A percentile compares a stretch with the other conserved stretches of the same genome.
These are phyloP conservation scores for Verticillium nubilum DNA, from an alignment of 2,329 filamentous ascomycete species.

Conservation along the genomic window DNA sequence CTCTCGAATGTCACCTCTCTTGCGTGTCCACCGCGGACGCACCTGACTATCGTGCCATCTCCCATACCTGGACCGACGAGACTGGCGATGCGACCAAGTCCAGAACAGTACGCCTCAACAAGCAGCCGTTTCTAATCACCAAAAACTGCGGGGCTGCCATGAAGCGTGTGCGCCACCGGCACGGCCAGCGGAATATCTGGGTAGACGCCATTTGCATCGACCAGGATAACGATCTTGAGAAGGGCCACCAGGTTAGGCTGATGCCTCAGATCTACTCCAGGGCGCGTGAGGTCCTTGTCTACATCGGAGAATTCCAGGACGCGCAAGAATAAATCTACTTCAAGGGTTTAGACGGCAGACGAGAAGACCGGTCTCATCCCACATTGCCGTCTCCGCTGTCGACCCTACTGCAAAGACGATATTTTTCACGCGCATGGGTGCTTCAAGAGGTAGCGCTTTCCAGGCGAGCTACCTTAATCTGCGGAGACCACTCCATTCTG, in stretches of 20 bases:
- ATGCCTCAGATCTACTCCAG: constrained; percentile 31
- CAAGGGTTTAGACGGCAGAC: neutral
- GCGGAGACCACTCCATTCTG: constrained; percentile 13
- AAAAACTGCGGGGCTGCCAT: constrained; percentile 2
- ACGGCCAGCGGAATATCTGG: constrained; percentile 21
- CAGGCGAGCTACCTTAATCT: constrained; percentile 16
- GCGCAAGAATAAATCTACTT: neutral
- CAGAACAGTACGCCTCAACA: neutral
- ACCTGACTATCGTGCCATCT: constrained; percentile 24
- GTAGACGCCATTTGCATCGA: constrained; percentile 36
- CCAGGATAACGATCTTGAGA: constrained; percentile 28
- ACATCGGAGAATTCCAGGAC: constrained; percentile 21
- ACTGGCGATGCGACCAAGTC: neutral
- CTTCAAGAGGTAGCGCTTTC: constrained; percentile 22
- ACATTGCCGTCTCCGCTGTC: constrained; percentile 17
- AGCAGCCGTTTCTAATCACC: neutral
- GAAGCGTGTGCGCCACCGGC: neutral
- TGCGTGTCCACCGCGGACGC: neutral
- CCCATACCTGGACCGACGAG: constrained; percentile 28
- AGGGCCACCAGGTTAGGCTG: constrained; percentile 27
- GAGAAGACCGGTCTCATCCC: constrained; percentile 10
- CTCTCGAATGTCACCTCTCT: neutral
- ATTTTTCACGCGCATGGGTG: constrained; percentile 22
- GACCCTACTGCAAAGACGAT: constrained; percentile 8
- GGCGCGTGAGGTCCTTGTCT: constrained; percentile 25